Conservation (phyloP, 257 asterid species). For the Ophiorrhiza pumila region DNA sequence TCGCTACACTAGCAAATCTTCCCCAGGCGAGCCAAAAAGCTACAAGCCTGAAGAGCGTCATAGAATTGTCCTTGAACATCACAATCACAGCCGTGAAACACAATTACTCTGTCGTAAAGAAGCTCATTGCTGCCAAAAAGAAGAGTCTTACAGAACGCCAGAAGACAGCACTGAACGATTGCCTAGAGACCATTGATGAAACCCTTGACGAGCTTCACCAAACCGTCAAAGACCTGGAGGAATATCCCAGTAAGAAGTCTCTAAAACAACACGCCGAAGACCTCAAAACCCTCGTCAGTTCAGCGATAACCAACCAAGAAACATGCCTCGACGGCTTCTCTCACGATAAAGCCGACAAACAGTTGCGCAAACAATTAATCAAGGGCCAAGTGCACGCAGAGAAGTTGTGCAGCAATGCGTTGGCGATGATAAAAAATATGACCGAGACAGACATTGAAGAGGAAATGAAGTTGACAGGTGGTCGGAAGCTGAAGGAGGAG, state of each 20-base stretch:
- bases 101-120: constrained; percentile 50
- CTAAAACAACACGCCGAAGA: constrained; percentile 60
- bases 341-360: constrained; percentile 44
- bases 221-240: constrained; percentile 41
- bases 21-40: constrained; percentile 19
- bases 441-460: constrained; percentile 49
- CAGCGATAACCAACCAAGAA: constrained; percentile 78
- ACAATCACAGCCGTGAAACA: constrained; percentile 48
- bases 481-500: constrained; percentile 40
- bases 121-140: constrained; percentile 20
- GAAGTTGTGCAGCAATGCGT: constrained; percentile 70
- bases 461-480: constrained; percentile 26
- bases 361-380: constrained; percentile 36
- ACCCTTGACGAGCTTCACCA: constrained; percentile 63
- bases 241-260: constrained; percentile 55
- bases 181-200: constrained; percentile 56
- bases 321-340: constrained; percentile 89
- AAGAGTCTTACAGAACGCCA: constrained; percentile 43
- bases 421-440: constrained; percentile 80
- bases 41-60: constrained; percentile 45
- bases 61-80: constrained; percentile 48
- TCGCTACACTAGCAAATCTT: constrained; percentile 39
- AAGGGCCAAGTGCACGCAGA: constrained; percentile 56
- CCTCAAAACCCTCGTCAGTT: constrained; percentile 62
- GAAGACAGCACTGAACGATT: constrained; percentile 61